Evolutionary conservation across 2,329 filamentous ascomycete genomes (phyloP).

Genomic region (Bipolaris bicolor): DNA sequence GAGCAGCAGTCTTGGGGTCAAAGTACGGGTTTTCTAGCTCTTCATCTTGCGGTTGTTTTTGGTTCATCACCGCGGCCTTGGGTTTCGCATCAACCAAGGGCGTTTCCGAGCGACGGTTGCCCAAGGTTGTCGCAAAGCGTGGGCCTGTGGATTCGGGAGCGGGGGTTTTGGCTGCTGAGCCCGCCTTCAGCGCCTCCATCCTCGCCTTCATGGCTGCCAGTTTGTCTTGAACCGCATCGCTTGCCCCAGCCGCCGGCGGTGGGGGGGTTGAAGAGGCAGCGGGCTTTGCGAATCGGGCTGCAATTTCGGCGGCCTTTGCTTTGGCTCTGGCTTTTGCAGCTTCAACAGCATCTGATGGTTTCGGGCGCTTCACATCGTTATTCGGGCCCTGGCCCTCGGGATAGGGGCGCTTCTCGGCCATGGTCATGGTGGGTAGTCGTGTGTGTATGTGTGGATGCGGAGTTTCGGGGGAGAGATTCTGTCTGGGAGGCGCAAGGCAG

Average conservation of each 20-base stretch:
- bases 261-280: conserved; percentile 19
- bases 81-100: conserved; percentile 38
- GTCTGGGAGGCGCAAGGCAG: conserved; percentile 3
- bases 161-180: conserved; percentile 61
- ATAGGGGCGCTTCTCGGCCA: conserved; percentile 54
- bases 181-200: conserved; percentile 50
- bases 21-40: conserved; percentile 81
- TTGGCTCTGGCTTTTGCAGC: conserved; percentile 44
- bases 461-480: conserved; percentile 9
- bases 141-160: conserved; percentile 53
- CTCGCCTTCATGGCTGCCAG: conserved; percentile 39
- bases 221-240: conserved; percentile 28
- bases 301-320: conserved; percentile 43
- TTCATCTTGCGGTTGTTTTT: conserved; percentile 55
- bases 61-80: conserved; percentile 39
- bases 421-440: conserved; percentile 28
- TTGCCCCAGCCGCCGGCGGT: conserved; percentile 21
- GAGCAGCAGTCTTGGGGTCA: conserved; percentile 68
- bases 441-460: conserved; percentile 10
- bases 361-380: conserved; percentile 47
- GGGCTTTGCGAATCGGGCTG: conserved; percentile 41
- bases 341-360: conserved; percentile 44
- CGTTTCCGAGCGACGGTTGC: conserved; percentile 58
- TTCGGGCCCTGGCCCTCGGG: conserved; percentile 41
- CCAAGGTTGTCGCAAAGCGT: conserved; percentile 62